Evolutionary conservation across 495 filamentous ascomycete genomes (phyloP), one percentile per base, ranked within the genome.

Genomic region (Parathielavia appendiculata): DNA sequence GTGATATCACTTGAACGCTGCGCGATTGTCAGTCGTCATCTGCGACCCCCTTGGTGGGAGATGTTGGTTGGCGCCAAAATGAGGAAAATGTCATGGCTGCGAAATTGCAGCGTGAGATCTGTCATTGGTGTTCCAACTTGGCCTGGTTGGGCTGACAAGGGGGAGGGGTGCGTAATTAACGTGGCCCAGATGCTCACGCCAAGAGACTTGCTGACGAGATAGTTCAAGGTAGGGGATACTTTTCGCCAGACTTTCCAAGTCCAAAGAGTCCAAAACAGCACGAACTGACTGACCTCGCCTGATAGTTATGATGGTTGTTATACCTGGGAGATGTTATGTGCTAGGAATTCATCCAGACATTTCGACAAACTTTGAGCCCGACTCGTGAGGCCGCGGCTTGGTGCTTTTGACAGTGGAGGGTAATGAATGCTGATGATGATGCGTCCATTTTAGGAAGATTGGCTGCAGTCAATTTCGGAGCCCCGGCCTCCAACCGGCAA

Each of bases 21-120:
- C 49, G 49, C 19, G 38, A 35, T 9, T 12, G 32, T 4, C 43
- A 7, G 30, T 47, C 32, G 53, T 56, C 53, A 56, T 56, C 38
- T 17, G 53, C 17, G 32, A 10, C n/a, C 45, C 26, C 40, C 44
- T 26, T 36, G 46, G 58, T 22, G 39, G 38, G 46, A 47, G 38
- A 46, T 11, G 58, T 45, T 46, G 50, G 26, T 51, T 23, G n/a
- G 45, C 35, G 39, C 54, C 32, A 58, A 46, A 34, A 17, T 30
- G 26, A 30, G 3, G 23, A 57, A 54, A 62, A 57, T 41, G 35
- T 57, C 59, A 54, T 43, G 59, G 58, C n/a, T n/a, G 51, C 41
- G 59, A 49, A 56, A 61, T 61, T 61, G 54, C 46, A 53, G 41
- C 43, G 51, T 30, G 23, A 50, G 17, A 53, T 41, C 44, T 56